Evolutionary conservation across 2,329 filamentous ascomycete genomes (phyloP), one percentile per base, ranked within the genome.

Genomic region (Cryphonectria parasitica): DNA sequence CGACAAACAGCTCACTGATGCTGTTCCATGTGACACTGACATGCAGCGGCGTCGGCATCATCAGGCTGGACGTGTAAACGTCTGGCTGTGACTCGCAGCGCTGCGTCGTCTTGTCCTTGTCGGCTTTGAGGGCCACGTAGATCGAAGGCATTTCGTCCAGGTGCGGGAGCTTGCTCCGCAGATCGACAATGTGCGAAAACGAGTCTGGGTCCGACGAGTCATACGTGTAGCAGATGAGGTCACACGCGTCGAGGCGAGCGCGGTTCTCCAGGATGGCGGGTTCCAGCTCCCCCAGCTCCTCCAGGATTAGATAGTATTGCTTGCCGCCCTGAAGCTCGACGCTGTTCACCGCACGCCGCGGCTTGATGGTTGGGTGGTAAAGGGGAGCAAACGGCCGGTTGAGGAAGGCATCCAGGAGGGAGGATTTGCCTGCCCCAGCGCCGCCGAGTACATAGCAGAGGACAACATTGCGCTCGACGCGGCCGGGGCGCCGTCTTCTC

Each of bases 131-230:
- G 0, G 95, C 96, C 1, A 94, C 93, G 79, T 97, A 99, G 10
- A 99, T 91, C 11, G 93, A 91, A 0, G 96, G 96, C 39, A 99
- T 84, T n/a, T 93, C 90, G 78, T 97, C 92, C 2, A 99, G 87
- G 69, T 96, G 91, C 0, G 94, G 90, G 75, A 95, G 92, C 76
- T 91, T 92, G 69, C 89, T 87, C 60, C 95, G 90, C 64, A 98
- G 85, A 25, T 92, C 88, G 52, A 95, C 92, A 67, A 99, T 94
- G 77, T 98, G 95, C 1, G 92, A 90, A 80, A 99, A 99, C 4
- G 94, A 97, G 80, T 98, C 95, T 0, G 96, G 95, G 73, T 99
- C 95, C 1, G 94, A 97, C 2, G 95, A 98, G 82, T 99, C 96
- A 82, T 98, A 99, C 0, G 94, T 91, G 81, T 97, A 98, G 81